A percentile compares a stretch with the other conserved stretches of the same genome.
phyloP scores from a whole-genome alignment of 2,329 filamentous ascomycete genomes.

The Colletotrichum viniferum region DNA sequence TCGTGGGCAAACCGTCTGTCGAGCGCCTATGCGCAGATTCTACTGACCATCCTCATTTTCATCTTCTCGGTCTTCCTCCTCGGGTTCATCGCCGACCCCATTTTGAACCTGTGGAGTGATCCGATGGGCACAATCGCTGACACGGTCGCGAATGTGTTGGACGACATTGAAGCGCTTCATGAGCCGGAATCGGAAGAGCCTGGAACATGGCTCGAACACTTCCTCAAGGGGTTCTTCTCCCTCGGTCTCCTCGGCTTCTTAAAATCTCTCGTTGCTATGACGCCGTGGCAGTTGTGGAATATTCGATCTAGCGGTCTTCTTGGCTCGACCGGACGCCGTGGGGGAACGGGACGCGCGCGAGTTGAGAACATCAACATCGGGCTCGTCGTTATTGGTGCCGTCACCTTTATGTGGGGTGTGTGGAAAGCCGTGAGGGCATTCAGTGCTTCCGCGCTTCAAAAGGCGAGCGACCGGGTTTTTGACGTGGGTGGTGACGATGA shows the following conservation, averaged over 20 bases:
- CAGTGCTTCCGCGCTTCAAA: slow-evolving; percentile 75
- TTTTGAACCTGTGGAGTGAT: slow-evolving; percentile 87
- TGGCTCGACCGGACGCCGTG: slow-evolving; percentile 56
- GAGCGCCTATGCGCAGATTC: slow-evolving; percentile 69
- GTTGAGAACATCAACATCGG: slow-evolving; percentile 80
- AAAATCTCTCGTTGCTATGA: slow-evolving; percentile 77
- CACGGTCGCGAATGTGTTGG: slow-evolving; percentile 50
- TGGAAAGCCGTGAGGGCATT: slow-evolving; percentile 82
- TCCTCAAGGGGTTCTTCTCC: slow-evolving; percentile 88
- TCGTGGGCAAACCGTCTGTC: slow-evolving; percentile 74
- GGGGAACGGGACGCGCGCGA: slow-evolving; percentile 74
- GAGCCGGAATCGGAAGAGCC: slow-evolving; percentile 44
- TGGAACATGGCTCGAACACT: slow-evolving; percentile 78
- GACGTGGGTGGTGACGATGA: slow-evolving; percentile 73
- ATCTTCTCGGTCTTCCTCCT: slow-evolving; percentile 76
- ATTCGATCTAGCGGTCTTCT: slow-evolving; percentile 66
- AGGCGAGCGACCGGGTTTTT: slow-evolving; percentile 78
- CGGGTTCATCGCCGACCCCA: slow-evolving; percentile 91
- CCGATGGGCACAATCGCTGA: slow-evolving; percentile 68
- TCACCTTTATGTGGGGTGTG: slow-evolving; percentile 81
- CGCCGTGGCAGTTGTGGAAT: slow-evolving; percentile 79
- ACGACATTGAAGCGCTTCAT: slow-evolving; percentile 41
- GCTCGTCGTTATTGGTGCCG: slow-evolving; percentile 78
- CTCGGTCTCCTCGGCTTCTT: slow-evolving; percentile 85
- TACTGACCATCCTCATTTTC: slow-evolving; percentile 75